phyloP scores from a whole-genome alignment of 78 protist genomes.

The Dictyostelium firmibasis region DNA sequence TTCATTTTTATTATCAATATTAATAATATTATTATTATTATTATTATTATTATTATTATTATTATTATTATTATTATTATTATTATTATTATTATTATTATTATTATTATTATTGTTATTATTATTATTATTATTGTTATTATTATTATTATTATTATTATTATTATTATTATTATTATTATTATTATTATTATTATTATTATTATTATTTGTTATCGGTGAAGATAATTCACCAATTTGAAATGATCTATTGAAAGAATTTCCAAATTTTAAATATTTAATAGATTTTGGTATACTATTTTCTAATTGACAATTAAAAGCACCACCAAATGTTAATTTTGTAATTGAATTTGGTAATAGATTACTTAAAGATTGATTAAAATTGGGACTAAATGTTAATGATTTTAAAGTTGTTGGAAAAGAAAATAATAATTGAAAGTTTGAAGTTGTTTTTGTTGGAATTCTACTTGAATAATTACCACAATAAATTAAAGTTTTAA shows the following conservation, averaged over 20 bases:
- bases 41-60: background rate
- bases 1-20: background rate
- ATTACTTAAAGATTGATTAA: background rate
- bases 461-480: background rate
- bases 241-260: background rate
- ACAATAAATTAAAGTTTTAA: background rate
- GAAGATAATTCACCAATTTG: background rate
- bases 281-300: background rate
- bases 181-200: background rate
- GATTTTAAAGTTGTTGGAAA: background rate
- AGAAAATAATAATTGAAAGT: background rate
- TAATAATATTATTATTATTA: background rate
- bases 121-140: background rate
- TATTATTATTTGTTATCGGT: background rate
- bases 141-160: background rate
- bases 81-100: background rate
- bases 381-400: background rate
- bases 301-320: background rate
- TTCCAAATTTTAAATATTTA: background rate
- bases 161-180: background rate
- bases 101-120: background rate
- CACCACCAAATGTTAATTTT: background rate
- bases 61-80: background rate
- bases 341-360: background rate
- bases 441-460: background rate